phyloP scores from a whole-genome alignment of 768 basidiomycete species.

The Dacryopinax spathularia region DNA sequence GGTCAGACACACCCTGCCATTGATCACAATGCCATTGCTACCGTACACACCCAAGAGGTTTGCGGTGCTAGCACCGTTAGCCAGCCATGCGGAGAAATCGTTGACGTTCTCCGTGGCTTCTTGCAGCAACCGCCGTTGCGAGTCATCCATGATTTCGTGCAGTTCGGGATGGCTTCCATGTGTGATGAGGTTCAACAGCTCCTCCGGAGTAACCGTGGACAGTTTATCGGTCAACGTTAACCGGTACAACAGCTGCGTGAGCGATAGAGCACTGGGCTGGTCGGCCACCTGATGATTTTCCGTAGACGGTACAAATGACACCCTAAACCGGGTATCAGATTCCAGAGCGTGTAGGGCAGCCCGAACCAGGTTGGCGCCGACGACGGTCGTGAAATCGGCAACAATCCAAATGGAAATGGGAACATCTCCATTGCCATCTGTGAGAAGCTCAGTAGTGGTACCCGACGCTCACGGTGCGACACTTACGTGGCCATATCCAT shows the following conservation, averaged over 20 bases:
- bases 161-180: not conserved
- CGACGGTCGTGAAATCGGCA: conserved; percentile 57
- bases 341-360: conserved; percentile 58
- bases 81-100: conserved; percentile 2
- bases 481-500: conserved; percentile 47
- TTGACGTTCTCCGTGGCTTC: conserved; percentile 9
- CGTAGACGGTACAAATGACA: conserved; percentile 9
- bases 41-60: conserved; percentile 43
- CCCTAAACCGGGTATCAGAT: conserved; percentile 14
- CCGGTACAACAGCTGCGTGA: conserved; percentile 16
- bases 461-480: not conserved
- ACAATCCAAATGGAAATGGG: conserved; percentile 41
- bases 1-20: conserved; percentile 77
- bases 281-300: conserved; percentile 26
- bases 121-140: conserved; percentile 5
- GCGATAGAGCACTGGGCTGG: conserved; percentile 15
- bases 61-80: not conserved
- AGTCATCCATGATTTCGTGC: conserved; percentile 8
- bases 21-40: conserved; percentile 51
- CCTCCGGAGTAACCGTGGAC: conserved; percentile 9
- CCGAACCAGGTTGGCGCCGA: conserved; percentile 43
- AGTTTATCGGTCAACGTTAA: conserved; percentile 15
- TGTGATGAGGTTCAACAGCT: conserved; percentile 17
- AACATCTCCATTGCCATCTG: conserved; percentile 13
- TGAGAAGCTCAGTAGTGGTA: not conserved